Evolutionary conservation across 2,329 filamentous ascomycete species (phyloP).

Genomic region (Plectosphaerella plurivora): DNA sequence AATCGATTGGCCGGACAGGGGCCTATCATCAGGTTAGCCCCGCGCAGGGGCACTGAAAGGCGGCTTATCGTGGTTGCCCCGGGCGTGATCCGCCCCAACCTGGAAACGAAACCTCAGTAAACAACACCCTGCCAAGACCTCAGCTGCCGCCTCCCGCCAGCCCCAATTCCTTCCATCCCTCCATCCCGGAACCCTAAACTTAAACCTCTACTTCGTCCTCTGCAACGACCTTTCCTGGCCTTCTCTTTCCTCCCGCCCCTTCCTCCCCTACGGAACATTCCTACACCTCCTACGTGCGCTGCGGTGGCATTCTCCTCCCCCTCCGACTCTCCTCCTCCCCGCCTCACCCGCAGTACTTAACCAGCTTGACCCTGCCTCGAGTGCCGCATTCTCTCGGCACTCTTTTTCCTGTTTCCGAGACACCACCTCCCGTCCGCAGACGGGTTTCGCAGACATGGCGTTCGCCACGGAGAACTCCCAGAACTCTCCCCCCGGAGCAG

Average conservation of each 20-base stretch:
- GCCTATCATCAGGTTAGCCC: background rate
- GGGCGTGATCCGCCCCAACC: background rate
- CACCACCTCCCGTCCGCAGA: background rate
- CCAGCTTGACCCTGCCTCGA: background rate
- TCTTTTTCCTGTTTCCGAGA: background rate
- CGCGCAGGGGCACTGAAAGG: no score
- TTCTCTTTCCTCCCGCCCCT: background rate
- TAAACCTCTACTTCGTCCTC: background rate
- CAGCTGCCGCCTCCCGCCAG: background rate
- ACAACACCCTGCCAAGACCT: conserved; percentile 2
- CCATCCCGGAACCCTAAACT: no score
- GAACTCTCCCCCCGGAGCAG: conserved; percentile 61
- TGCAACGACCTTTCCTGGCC: background rate
- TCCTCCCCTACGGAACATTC: background rate
- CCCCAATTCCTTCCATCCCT: background rate
- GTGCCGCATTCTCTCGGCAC: no score
- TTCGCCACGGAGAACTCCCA: conserved; percentile 54
- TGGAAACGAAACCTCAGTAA: background rate
- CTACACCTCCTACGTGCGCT: background rate
- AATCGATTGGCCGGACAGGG: conserved; percentile 9
- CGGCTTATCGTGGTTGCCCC: conserved; percentile 1
- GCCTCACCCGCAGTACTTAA: background rate
- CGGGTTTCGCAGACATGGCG: conserved; percentile 24
- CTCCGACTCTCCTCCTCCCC: no score
- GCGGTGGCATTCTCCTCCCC: background rate